A percentile compares a stretch with the other conserved stretches of the same genome.
These are phyloP conservation scores for Camellia oleifera DNA, from an alignment of 179 eudicot genomes.

Conservation along the genomic window DNA sequence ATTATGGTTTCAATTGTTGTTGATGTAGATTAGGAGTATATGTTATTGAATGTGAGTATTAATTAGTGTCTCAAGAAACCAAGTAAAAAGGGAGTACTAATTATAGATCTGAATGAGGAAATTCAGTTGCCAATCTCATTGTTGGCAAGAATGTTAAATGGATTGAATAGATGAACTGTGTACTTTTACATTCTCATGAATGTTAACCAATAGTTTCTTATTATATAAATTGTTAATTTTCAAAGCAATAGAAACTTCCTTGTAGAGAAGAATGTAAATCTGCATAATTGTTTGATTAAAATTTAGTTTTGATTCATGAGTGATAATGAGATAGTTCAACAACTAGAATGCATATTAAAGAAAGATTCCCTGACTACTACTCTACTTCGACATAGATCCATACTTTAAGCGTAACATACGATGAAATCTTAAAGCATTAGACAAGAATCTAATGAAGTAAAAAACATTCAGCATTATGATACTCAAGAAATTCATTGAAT, in stretches of 20 bases:
- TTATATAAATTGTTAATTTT: conserved; percentile 85
- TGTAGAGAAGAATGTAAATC: conserved; percentile 84
- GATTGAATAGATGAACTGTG: conserved; percentile 19
- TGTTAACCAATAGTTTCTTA: conserved; percentile 69
- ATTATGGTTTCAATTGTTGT: too few relatives aligned
- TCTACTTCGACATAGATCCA: too few relatives aligned
- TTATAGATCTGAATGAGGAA: conserved; percentile 19
- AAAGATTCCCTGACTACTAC: too few relatives aligned
- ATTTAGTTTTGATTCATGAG: conserved; percentile 3
- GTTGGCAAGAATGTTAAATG: neutral
- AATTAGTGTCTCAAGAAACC: neutral
- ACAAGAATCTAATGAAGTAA: too few relatives aligned
- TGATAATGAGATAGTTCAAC: neutral
- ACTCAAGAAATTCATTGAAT: too few relatives aligned
- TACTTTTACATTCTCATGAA: conserved; percentile 91
- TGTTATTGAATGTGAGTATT: too few relatives aligned
- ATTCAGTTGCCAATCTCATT: conserved; percentile 34
- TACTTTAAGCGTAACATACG: too few relatives aligned
- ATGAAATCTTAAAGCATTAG: too few relatives aligned
- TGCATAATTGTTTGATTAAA: conserved; percentile 26
- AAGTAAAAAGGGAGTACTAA: neutral
- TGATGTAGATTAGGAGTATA: too few relatives aligned
- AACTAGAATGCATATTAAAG: neutral
- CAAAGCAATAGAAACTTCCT: conserved; percentile 81
- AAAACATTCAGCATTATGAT: too few relatives aligned